Conservation (phyloP, 768 basidiomycete species). For the Cyathus striatus region DNA sequence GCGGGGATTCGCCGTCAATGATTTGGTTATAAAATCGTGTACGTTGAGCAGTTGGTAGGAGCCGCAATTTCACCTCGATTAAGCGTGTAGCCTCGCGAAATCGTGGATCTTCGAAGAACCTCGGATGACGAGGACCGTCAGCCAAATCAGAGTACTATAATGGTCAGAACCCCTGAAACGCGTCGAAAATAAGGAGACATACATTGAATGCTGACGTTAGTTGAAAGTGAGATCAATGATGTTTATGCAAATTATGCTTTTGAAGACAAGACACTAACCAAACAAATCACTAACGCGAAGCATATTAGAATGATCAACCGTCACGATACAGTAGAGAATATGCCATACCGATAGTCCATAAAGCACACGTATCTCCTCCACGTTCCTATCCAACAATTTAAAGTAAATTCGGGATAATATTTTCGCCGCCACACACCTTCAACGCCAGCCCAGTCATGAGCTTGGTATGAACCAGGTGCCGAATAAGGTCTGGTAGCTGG, state of each 20-base stretch:
- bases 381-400: conserved; percentile 29
- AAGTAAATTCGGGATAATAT: conserved; percentile 1
- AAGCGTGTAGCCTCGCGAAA: conserved; percentile 66
- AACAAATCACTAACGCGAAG: conserved; percentile 31
- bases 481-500: conserved; percentile 51
- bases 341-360: conserved; percentile 73
- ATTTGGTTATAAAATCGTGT: conserved; percentile 19
- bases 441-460: conserved; percentile 68
- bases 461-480: conserved; percentile 32
- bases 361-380: conserved; percentile 75
- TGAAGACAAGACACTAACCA: conserved; percentile 20
- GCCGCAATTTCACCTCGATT: conserved; percentile 48
- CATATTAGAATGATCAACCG: too few species aligned
- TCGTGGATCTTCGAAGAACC: conserved; percentile 48
- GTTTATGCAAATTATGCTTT: too few species aligned
- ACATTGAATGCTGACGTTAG: conserved; percentile 45
- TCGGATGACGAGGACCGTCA: conserved; percentile 30
- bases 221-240: background rate
- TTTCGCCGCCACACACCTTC: conserved; percentile 32
- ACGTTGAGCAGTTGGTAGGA: conserved; percentile 31
- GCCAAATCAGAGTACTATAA: conserved; percentile 27
- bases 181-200: conserved; percentile 7
- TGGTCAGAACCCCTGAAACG: background rate
- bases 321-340: too few species aligned
- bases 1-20: conserved; percentile 6